phyloP scores from a whole-genome alignment of 1,139 yeast species.

The Maudiozyma humilis region DNA sequence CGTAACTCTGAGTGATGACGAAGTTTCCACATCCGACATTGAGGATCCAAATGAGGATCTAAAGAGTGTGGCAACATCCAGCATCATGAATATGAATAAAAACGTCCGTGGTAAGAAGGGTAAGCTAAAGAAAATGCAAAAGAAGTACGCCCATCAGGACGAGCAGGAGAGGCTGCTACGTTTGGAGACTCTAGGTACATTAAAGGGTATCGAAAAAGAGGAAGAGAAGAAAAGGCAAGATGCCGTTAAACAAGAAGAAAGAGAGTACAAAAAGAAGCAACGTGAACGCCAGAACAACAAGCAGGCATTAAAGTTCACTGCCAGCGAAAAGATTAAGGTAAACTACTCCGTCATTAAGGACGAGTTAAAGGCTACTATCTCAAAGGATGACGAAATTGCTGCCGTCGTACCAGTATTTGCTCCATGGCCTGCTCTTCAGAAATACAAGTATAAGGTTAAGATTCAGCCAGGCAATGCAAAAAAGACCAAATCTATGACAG shows the following conservation, averaged over 20 bases:
- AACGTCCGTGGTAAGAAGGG: constrained; percentile 76
- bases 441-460: constrained; percentile 75
- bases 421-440: constrained; percentile 77
- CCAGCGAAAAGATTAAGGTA: constrained; percentile 29
- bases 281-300: constrained; percentile 44
- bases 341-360: constrained; percentile 31
- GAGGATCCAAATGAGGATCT: constrained; percentile 8
- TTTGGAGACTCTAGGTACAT: constrained; percentile 76
- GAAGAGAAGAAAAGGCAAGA: constrained; percentile 34
- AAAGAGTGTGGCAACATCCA: constrained; percentile 13
- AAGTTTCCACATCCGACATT: neutral
- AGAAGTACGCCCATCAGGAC: constrained; percentile 84
- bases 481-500: constrained; percentile 79
- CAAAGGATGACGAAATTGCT: constrained; percentile 36
- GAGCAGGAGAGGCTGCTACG: constrained; percentile 72
- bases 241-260: constrained; percentile 32
- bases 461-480: constrained; percentile 80
- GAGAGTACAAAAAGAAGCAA: constrained; percentile 33
- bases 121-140: constrained; percentile 71
- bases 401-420: constrained; percentile 84
- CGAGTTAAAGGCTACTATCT: constrained; percentile 35
- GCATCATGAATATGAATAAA: constrained; percentile 22
- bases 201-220: constrained; percentile 52
- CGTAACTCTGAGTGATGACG: neutral
- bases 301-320: constrained; percentile 42